Base-by-base conservation (phyloP, 2,329 filamentous ascomycete genomes). In the Cladosporium halotolerans region DNA sequence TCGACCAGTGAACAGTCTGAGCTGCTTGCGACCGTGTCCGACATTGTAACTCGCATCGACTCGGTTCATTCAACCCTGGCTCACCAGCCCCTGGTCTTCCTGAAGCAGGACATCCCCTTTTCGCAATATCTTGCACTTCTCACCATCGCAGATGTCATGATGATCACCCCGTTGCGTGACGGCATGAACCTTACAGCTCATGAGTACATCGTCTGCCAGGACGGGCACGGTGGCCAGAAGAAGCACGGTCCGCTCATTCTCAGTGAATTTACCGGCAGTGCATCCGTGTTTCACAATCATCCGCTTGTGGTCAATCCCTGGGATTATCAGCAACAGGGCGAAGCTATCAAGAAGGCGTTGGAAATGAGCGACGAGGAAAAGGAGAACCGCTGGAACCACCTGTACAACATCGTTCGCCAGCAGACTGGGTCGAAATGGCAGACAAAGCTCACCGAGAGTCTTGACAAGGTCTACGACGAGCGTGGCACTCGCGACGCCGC, bases 141-240 rank as follows among this genome's bases (percentile, higher is more conserved):
- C 44, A 89, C 89, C 3, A 85, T 95, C 49, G 93, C 92, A 2
- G 91, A 97, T 72, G 88, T 86, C 2, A 76, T 97, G 46, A 93
- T 96, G 82, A 93, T 97, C 64, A 95, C 92, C 2, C 95, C 89
- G 66, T 83, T 97, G 62, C 89, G 93, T 49, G 92, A 97, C 69
- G 92, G 92, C 58, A 97, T 97, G 93, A 97, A 96, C 67, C 73
- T 97, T 53, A 96, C 92, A 0, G 91, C 88, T 5, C 93, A 97
- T 67, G 92, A 97, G 68, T 97, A 90, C 65, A 80, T 96, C 33
- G 88, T 89, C 60, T 96, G 91, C 66, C 92, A 97, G 66, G 92
- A 97, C 64, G 91, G 91, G 39, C 81, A 81, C 60, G 77, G 79
- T 48, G 73, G 81, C 57, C 88, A 89, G 71, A 90, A 90, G 73